These are phyloP conservation scores for Alternaria triticimaculans DNA, from an alignment of 2,329 filamentous ascomycete species.

Conservation along the genomic window DNA sequence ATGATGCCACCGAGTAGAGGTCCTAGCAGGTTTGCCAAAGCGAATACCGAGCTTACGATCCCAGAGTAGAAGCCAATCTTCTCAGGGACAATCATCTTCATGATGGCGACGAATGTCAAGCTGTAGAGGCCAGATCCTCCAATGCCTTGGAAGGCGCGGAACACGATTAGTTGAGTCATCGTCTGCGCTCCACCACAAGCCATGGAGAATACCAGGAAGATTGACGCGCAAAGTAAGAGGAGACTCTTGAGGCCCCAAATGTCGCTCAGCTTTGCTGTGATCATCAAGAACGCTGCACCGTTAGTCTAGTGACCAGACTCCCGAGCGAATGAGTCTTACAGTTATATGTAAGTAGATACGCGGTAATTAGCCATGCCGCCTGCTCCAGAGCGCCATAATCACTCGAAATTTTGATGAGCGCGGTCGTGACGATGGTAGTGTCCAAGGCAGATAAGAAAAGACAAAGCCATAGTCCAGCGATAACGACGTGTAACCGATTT, in stretches of 20 bases:
- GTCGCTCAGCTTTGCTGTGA: slow-evolving; percentile 43
- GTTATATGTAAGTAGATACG: not conserved
- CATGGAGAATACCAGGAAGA: slow-evolving; percentile 43
- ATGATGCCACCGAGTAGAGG: slow-evolving; percentile 56
- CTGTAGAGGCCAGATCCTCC: slow-evolving; percentile 58
- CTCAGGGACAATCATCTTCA: slow-evolving; percentile 38
- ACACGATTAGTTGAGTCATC: slow-evolving; percentile 35
- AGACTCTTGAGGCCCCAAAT: slow-evolving; percentile 36
- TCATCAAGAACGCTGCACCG: slow-evolving; percentile 38
- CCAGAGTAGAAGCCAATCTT: slow-evolving; percentile 46
- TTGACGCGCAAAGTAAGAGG: slow-evolving; percentile 27
- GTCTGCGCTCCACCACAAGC: slow-evolving; percentile 26
- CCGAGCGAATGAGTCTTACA: not conserved
- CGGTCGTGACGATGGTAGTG: slow-evolving; percentile 42
- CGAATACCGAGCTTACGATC: slow-evolving; percentile 47
- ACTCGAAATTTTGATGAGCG: slow-evolving; percentile 39
- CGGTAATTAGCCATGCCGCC: slow-evolving; percentile 39
- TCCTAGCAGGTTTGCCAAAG: slow-evolving; percentile 52
- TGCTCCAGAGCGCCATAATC: slow-evolving; percentile 35
- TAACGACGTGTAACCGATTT: slow-evolving; percentile 34
- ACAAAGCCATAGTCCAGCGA: slow-evolving; percentile 41
- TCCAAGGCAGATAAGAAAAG: slow-evolving; percentile 44
- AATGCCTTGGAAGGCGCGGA: slow-evolving; percentile 53
- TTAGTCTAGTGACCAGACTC: not conserved
- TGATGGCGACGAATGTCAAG: slow-evolving; percentile 46